These are phyloP conservation scores for Solidago caesia DNA, from an alignment of 129 eudicot genomes.

Conservation along the genomic window DNA sequence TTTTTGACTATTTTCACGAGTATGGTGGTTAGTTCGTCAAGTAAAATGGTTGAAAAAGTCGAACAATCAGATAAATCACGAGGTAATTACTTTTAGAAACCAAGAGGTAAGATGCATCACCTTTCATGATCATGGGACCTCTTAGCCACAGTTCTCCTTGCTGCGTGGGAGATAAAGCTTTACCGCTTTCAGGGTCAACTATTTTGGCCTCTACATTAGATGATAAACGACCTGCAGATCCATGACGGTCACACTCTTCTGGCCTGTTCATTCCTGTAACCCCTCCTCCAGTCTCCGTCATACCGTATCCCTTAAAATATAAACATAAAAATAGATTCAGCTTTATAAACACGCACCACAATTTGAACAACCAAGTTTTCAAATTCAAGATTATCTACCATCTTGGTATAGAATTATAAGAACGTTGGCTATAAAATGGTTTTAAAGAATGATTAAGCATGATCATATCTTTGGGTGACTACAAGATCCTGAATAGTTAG, in stretches of 20 bases:
- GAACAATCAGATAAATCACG: background rate
- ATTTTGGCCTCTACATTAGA: slow-evolving; percentile 71
- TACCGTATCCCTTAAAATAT: slow-evolving; percentile 67
- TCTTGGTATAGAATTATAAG: background rate
- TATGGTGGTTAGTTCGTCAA: no score
- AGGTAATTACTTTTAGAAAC: background rate
- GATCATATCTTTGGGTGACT: background rate
- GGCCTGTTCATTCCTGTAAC: slow-evolving; percentile 50
- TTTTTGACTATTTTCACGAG: no score
- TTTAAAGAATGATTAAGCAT: background rate
- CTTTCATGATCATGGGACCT: slow-evolving; percentile 91
- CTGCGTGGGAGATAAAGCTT: slow-evolving; percentile 70
- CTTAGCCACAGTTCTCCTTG: slow-evolving; percentile 87
- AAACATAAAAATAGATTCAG: slow-evolving; percentile 9
- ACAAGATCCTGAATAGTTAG: background rate
- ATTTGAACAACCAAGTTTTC: background rate
- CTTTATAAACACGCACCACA: background rate
- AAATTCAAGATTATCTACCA: background rate
- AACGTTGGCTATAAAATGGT: background rate
- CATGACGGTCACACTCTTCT: slow-evolving; percentile 54
- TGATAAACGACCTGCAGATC: slow-evolving; percentile 79
- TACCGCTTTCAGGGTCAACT: slow-evolving; percentile 77
- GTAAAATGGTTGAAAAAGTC: no score
- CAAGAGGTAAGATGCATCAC: slow-evolving; percentile 35
- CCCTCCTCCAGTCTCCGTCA: slow-evolving; percentile 89